Base-by-base conservation (phyloP, 768 basidiomycete genomes). In the Lentinula detonsa region DNA sequence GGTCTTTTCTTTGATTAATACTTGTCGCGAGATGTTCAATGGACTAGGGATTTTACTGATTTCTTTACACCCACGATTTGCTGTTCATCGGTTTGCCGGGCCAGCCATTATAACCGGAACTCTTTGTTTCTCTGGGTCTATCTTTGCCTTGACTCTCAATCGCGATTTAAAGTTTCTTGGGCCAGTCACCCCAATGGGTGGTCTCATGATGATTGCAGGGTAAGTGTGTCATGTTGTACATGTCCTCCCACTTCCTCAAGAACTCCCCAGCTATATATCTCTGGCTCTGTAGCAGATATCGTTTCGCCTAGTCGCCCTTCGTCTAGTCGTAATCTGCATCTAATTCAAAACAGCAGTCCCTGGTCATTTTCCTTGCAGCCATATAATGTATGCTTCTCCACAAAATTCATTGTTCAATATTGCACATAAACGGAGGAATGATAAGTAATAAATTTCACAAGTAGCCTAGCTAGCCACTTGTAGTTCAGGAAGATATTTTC, bases 151-250 rank as follows among this genome's bases (percentile, higher is more conserved):
- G 31, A 79, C 85, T 42, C 66, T 88, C 46, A 76, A 74, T 42
- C 72, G 71, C 4, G 82, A 82, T 23, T 70, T 83, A 63, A 81
- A 70, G 63, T 75, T 79, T 62, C 64, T 89, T 23, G 88, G 87
- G 0, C 87, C 86, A 7, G 72, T 87, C 54, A 90, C 88, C 33
- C 88, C 89, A 0, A 65, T 90, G 7, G 88, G 87, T 1, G 89
- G 83, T 3, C 59, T 79, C 18, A 55, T 83, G 1, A 84, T 87
- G 84, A 87, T 88, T 65, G 82, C 83, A 35, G 88, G 88, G 87
- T 88, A 67, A 74, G 84, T 53, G 3, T 16, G 16, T 10, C 28
- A 34, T 34, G 33, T 50, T 31, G 2, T 51, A 33, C 42, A 56
- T 39, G 61, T 21, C 49, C 54, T 64, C 64, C 54, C 67, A 37